phyloP scores from a whole-genome alignment of 1,139 yeast species.

The Debaryomyces subglobosus region DNA sequence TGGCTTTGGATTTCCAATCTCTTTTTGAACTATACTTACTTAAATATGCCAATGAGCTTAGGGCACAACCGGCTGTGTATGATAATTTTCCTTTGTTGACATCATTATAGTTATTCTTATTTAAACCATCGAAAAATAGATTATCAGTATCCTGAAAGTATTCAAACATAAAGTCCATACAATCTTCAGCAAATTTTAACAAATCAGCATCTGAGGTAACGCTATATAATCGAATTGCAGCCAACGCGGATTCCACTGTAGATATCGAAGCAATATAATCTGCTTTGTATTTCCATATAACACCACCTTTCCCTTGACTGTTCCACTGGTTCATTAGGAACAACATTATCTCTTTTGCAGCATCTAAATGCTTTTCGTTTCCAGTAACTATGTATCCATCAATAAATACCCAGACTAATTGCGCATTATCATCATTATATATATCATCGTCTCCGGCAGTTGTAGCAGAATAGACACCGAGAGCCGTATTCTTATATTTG shows the following conservation, averaged over 20 bases:
- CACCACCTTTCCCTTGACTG: slow-evolving; percentile 29
- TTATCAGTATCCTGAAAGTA: slow-evolving; percentile 34
- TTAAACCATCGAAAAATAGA: slow-evolving; percentile 36
- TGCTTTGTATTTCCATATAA: slow-evolving; percentile 31
- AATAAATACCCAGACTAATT: slow-evolving; percentile 34
- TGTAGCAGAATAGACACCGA: slow-evolving; percentile 37
- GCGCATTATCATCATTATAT: slow-evolving; percentile 41
- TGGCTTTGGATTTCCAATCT: slow-evolving; percentile 19
- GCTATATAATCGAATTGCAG: slow-evolving; percentile 32
- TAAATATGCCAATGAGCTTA: slow-evolving; percentile 35
- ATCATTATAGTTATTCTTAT: slow-evolving; percentile 19
- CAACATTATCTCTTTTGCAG: slow-evolving; percentile 20
- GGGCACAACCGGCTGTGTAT: slow-evolving; percentile 40
- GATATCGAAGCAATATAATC: slow-evolving; percentile 40
- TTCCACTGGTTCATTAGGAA: slow-evolving; percentile 21
- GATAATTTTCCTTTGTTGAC: slow-evolving; percentile 38
- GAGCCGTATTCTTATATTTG: slow-evolving; percentile 21
- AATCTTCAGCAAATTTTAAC: slow-evolving; percentile 19
- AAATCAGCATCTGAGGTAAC: slow-evolving; percentile 16
- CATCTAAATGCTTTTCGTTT: slow-evolving; percentile 15
- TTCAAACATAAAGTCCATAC: slow-evolving; percentile 28
- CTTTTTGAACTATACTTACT: slow-evolving; percentile 18
- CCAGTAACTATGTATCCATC: slow-evolving; percentile 26
- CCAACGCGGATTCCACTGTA: slow-evolving; percentile 37
- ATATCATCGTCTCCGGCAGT: slow-evolving; percentile 32